Percentiles rank a stretch among this genome's conserved stretches.
Evolutionary conservation across 2,329 filamentous ascomycete genomes (phyloP).

Genomic region (Tolypocladium tundrense): DNA sequence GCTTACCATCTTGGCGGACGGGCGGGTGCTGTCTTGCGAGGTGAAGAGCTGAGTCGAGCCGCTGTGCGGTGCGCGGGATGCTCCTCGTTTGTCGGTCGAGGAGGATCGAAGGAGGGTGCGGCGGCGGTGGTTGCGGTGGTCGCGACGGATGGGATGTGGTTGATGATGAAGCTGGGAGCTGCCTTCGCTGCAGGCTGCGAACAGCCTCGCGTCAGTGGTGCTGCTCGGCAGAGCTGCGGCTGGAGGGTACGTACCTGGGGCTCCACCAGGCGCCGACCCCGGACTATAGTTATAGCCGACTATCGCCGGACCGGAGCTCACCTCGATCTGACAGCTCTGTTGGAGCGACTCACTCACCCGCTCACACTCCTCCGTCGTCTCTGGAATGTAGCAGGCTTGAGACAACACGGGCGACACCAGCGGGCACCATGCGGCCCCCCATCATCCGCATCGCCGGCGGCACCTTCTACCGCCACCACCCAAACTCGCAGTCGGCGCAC

Average conservation of each 20-base stretch:
- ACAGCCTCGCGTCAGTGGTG: slow-evolving; percentile 14
- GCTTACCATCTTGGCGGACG: slow-evolving; percentile 38
- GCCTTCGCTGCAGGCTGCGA: slow-evolving; percentile 13
- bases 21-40: background rate
- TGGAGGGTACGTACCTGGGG: background rate
- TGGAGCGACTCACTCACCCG: background rate
- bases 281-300: background rate
- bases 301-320: background rate
- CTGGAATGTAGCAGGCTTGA: background rate
- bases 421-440: slow-evolving; percentile 29
- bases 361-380: background rate
- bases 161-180: slow-evolving; percentile 4
- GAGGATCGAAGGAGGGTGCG: background rate
- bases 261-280: slow-evolving; percentile 5
- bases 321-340: background rate
- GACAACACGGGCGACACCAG: background rate
- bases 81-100: slow-evolving; percentile 1
- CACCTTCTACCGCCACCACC: slow-evolving; percentile 75
- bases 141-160: slow-evolving; percentile 4
- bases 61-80: background rate
- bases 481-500: slow-evolving; percentile 36
- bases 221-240: background rate
- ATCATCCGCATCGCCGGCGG: slow-evolving; percentile 66
- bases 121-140: background rate
- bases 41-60: background rate